These are phyloP conservation scores for Aspergillus homomorphus DNA, from an alignment of 495 filamentous ascomycete genomes.

Conservation along the genomic window DNA sequence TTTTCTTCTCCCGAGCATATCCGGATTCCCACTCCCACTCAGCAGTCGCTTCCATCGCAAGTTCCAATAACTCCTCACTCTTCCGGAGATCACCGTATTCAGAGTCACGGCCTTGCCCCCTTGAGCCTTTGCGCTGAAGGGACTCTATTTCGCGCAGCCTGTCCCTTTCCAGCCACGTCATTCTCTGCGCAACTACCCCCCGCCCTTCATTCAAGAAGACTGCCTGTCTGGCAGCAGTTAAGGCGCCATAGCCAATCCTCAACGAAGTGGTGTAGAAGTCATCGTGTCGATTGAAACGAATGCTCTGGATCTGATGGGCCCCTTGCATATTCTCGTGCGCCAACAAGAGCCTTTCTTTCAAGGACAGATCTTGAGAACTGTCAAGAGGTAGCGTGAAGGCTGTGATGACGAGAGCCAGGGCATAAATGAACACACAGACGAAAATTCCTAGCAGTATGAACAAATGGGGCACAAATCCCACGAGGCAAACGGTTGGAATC, in stretches of 20 bases:
- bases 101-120: slow-evolving; percentile 22
- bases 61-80: slow-evolving; percentile 28
- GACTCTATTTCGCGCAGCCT: slow-evolving; percentile 60
- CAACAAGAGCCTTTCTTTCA: slow-evolving; percentile 54
- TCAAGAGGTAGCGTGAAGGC: slow-evolving; percentile 62
- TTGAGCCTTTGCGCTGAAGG: slow-evolving; percentile 28
- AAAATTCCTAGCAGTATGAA: slow-evolving; percentile 75
- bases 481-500: slow-evolving; percentile 91
- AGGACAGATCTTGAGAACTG: slow-evolving; percentile 30
- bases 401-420: slow-evolving; percentile 69
- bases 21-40: slow-evolving; percentile 53
- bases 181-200: slow-evolving; percentile 65
- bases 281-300: slow-evolving; percentile 76
- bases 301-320: slow-evolving; percentile 73
- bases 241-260: slow-evolving; percentile 75
- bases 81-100: slow-evolving; percentile 31
- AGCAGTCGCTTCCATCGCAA: slow-evolving; percentile 26
- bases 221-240: slow-evolving; percentile 91
- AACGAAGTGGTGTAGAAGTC: slow-evolving; percentile 94
- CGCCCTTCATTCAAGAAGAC: slow-evolving; percentile 92
- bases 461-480: slow-evolving; percentile 92
- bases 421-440: slow-evolving; percentile 71
- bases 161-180: slow-evolving; percentile 92
- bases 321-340: slow-evolving; percentile 91
- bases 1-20: slow-evolving; percentile 64